These are phyloP conservation scores for Leishmania gerbilli DNA, from an alignment of 208 protist genomes.

Conservation along the genomic window DNA sequence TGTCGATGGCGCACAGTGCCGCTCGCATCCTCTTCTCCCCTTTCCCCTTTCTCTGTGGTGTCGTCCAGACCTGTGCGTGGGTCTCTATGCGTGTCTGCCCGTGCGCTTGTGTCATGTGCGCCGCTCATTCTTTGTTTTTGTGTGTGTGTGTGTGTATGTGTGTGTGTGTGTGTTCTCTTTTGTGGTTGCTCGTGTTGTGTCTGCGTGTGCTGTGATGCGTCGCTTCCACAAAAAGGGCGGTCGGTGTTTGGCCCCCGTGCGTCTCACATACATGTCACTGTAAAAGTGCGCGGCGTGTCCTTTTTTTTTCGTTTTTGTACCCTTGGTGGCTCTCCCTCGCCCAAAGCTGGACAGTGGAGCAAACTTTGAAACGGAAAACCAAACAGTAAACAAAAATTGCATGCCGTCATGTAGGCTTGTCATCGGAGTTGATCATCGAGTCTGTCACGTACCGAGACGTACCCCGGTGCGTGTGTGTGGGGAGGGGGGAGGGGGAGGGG, in stretches of 20 bases:
- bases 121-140: neutral
- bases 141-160: too few relatives aligned
- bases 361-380: neutral
- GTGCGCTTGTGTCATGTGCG: neutral
- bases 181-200: neutral
- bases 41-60: neutral
- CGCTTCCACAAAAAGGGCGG: neutral
- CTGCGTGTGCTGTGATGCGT: neutral
- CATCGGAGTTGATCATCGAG: neutral
- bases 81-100: neutral
- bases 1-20: neutral
- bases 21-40: neutral
- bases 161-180: neutral
- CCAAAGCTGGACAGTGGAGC: neutral
- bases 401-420: neutral
- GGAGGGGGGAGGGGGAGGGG: too few relatives aligned
- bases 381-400: neutral
- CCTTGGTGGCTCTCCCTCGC: neutral
- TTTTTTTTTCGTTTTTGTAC: slow-evolving; percentile 1
- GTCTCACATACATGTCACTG: neutral
- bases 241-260: neutral
- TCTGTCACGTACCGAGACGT: neutral
- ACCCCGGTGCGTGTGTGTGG: neutral
- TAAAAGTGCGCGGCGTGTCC: neutral
- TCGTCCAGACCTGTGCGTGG: neutral